A percentile compares a stretch with the other conserved stretches of the same genome.
These are phyloP conservation scores for Oxytropis ochrocephala DNA, from an alignment of 306 rosid species.

Conservation along the genomic window DNA sequence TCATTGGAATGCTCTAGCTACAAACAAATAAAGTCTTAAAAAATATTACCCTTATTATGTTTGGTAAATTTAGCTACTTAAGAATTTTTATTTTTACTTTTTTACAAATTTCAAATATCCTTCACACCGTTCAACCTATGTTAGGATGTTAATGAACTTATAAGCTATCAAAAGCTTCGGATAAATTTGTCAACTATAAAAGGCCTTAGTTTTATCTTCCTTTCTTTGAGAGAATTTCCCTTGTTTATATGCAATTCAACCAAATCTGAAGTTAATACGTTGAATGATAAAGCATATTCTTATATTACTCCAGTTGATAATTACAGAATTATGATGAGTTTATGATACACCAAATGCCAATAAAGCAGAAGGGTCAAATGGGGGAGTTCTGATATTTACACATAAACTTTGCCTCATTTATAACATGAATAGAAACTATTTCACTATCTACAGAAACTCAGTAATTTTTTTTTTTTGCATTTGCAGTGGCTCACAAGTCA, in stretches of 20 bases:
- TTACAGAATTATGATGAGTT: background rate
- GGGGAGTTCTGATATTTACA: background rate
- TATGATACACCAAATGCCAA: slow-evolving; percentile 11
- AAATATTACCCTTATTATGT: too few relatives aligned
- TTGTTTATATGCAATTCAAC: background rate
- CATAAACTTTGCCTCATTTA: background rate
- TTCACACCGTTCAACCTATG: background rate
- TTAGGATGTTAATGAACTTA: background rate
- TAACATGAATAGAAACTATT: background rate
- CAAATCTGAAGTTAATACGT: background rate
- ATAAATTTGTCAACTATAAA: background rate
- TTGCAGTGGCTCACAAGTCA: background rate
- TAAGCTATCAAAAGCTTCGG: background rate
- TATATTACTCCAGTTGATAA: background rate
- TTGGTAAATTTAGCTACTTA: background rate
- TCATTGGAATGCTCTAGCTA: slow-evolving; percentile 83
- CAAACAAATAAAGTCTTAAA: slow-evolving; percentile 46
- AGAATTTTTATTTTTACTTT: too few relatives aligned
- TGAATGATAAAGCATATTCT: background rate
- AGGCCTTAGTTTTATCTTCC: background rate
- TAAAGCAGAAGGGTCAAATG: background rate
- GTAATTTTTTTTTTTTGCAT: background rate
- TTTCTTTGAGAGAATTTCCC: background rate
- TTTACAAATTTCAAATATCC: too few relatives aligned
- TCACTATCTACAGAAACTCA: background rate